Base-by-base conservation (phyloP, 257 asterid genomes). In the Lantana camara region DNA sequence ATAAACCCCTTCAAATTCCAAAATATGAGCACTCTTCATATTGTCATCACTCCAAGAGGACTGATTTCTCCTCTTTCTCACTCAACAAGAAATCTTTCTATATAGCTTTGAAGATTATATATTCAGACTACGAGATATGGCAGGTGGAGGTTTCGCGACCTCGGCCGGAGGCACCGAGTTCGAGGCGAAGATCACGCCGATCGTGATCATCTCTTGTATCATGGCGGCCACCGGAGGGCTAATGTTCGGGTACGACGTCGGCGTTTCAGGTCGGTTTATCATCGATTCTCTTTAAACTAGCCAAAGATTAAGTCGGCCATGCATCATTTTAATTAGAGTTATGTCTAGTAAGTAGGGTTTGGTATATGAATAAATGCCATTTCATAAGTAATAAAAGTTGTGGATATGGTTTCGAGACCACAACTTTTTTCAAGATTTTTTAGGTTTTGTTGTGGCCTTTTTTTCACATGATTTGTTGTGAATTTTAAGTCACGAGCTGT, bases 141-240 rank as follows among this genome's bases (percentile, higher is more conserved):
- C 89, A 70, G 95, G 85, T 48, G 94, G 96, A 50, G 95, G 88
- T 7, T 64, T 89, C 38, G 79, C 90, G 4, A 60, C 68, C 73
- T 41, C 95, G 15, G 63, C 72, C 34, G 74, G 89, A 8, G 94
- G 82, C 35, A 71, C 67, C 30, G 82, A 82, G 58, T 89, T 84
- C 44, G 95, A 89, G 75, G 95, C 95, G 47, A 89, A 84, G 73
- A 86, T 89, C 27, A 89, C 97, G 4, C 94, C 93, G 7, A 82
- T 86, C 20, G 97, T 89, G 3, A 76, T 89, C 73, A 73, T 87
- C 6, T 89, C 95, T 20, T 89, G 97, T 57, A 76, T 89, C 70
- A 64, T 86, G 89, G 97, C 97, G 1, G 95, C 97, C 70, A 80
- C 87, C 60, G 97, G 97, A 15, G 97, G 97, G 3, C 89, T 89